Evolutionary conservation across 768 basidiomycete genomes (phyloP), one percentile per base, ranked within the genome.

Genomic region (Phallus indusiatus): DNA sequence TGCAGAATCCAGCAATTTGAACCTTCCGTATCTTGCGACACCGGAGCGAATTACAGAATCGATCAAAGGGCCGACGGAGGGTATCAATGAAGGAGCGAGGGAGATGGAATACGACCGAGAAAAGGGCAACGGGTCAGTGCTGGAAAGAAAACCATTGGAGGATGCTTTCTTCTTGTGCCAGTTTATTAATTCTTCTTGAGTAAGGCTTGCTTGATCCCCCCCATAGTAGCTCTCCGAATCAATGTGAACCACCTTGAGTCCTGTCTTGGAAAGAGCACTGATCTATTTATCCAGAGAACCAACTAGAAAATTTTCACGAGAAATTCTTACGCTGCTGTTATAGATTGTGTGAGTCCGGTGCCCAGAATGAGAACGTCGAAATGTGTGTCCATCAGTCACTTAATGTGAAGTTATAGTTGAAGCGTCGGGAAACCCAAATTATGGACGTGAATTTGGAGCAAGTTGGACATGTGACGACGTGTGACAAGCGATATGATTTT

Each of bases 1-100:
- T 17, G 88, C 76, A 21, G 79, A 80, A 61, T 86, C 90, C 18
- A 98, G 74, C 3, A 96, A 77, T 50, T 88, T 84, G 68, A 94
- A 98, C 1, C 85, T 86, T n/a, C 92, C 90, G 67, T 98, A 97
- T 59, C 86, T 84, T 8, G 92, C 79, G 14, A 97, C 92, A 21
- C 91, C 88, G 12, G 90, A 93, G 0, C 80, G 75, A 10, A 95
- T 75, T 2, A 98, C 75, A 1, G 87, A 81, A 1, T 87, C 80
- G 47, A 97, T 90, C 34, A 90, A 76, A 0, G 87, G 79, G 0
- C 94, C 94, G 7, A 81, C 67, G 0, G 91, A 85, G 1, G 90
- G 86, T 16, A 97, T 83, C 2, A 97, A 74, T 1, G 87, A 77
- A 0, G 94, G 94, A 8, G 81, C 77, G n/a, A 97, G 79, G 14